Base-by-base conservation (phyloP, 352 stramenopile genomes). In the Lagenidium giganteum region DNA sequence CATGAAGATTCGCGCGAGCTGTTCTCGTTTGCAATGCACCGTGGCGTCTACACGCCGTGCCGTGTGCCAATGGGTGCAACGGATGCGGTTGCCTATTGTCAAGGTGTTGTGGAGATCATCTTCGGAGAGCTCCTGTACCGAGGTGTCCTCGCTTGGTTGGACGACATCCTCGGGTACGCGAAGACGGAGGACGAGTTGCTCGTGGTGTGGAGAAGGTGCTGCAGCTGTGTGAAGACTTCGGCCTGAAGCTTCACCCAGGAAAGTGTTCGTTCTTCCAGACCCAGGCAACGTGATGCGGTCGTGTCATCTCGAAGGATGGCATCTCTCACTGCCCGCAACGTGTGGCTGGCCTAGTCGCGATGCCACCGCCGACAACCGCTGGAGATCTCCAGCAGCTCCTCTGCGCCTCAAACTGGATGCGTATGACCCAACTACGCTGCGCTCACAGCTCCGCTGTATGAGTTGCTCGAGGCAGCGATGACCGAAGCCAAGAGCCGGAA, bases 361-460 rank as follows among this genome's bases (percentile, higher is more conserved):
- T 77, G 46, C 22, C 35, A 14, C 14, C 25, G 12, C 47, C 57
- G 0, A 24, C 4, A 20, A 62, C 47, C 0, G 57, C 45, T 21
- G 64, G 26, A 0, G 61, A 75, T 1, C 30, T 71, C 3, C 57
- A 62, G 16, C 52, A 67, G 33, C 68, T 61, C 11, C 13, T 72
- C 5, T 68, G 57, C 36, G 62, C 57, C 0, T 23, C 38, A 0
- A 68, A 68, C n/a, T 70, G 55, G 64, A 69, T 68, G 60, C 57
- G 53, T 5, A 21, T 31, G 14, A 68, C 44, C 60, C 1, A 30
- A 61, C 2, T 71, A 54, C 40, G 42, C 35, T 0, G 20, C 23
- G 7, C 32, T 68, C 6, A 48, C 42, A 8, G 47, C 28, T 11
- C 42, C 31, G 5, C 48, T 71, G 8, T 37, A 49, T 13, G 22